These are phyloP conservation scores for Picochlorum sp. DNA, from an alignment of 139 green algal species.

Conservation along the genomic window DNA sequence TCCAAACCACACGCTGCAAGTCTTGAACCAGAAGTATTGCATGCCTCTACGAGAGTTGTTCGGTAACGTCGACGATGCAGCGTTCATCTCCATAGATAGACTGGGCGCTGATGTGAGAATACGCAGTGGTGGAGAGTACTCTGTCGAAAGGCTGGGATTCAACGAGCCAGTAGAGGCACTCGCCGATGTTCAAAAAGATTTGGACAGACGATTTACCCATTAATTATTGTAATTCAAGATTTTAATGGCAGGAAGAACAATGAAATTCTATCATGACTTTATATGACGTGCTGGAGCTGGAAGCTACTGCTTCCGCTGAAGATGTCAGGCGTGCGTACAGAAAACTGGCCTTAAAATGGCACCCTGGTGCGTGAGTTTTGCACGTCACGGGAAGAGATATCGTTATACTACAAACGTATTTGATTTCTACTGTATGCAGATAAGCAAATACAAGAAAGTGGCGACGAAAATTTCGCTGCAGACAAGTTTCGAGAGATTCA, in stretches of 20 bases:
- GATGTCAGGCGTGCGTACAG: conserved; percentile 67
- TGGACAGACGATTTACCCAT: neutral
- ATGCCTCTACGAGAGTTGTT: conserved; percentile 48
- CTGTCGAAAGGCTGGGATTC: conserved; percentile 75
- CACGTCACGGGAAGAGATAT: neutral
- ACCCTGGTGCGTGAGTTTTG: conserved; percentile 30
- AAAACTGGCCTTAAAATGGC: conserved; percentile 38
- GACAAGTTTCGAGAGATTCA: conserved; percentile 85
- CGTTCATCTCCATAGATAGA: conserved; percentile 89
- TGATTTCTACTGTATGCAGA: conserved; percentile 40
- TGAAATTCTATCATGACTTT: conserved; percentile 43
- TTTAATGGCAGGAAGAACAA: neutral
- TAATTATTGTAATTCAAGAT: conserved; percentile 1
- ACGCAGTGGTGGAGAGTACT: conserved; percentile 59
- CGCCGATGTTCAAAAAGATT: neutral
- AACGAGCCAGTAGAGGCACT: conserved; percentile 12
- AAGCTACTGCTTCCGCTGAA: conserved; percentile 46
- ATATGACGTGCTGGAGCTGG: conserved; percentile 74
- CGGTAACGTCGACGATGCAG: conserved; percentile 49
- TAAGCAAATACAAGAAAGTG: conserved; percentile 57
- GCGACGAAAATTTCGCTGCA: conserved; percentile 56
- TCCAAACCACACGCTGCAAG: conserved; percentile 49
- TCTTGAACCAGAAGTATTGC: conserved; percentile 58
- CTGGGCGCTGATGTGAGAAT: conserved; percentile 80
- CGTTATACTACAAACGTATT: neutral